A percentile compares a stretch with the other conserved stretches of the same genome.
phyloP scores from a whole-genome alignment of 495 filamentous ascomycete species.

The Xylaria telfairii region DNA sequence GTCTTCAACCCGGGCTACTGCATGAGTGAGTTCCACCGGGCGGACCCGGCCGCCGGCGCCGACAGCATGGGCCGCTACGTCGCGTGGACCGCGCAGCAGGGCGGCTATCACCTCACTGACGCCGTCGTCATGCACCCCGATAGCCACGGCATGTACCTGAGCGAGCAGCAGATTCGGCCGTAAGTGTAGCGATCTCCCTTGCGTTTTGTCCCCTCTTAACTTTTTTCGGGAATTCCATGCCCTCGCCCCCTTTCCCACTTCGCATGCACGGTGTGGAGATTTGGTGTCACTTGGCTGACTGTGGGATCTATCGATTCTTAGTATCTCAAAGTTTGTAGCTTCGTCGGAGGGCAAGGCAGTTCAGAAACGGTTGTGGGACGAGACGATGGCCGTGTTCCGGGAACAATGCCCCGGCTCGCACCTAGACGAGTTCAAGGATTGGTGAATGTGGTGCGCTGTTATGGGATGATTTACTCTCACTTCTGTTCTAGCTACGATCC shows the following conservation, averaged over 20 bases:
- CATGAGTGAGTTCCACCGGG: constrained; percentile 49
- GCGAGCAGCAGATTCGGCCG: constrained; percentile 33
- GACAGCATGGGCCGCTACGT: neutral
- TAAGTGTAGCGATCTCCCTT: constrained; percentile 16
- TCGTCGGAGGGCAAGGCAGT: constrained; percentile 46
- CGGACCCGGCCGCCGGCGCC: constrained; percentile 34
- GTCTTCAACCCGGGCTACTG: constrained; percentile 58
- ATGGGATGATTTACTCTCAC: neutral
- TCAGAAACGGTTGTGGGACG: constrained; percentile 49
- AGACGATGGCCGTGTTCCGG: constrained; percentile 44
- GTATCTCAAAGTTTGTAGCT: constrained; percentile 36
- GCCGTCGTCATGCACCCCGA: constrained; percentile 30
- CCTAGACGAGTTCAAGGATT: constrained; percentile 30
- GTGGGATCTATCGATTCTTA: neutral
- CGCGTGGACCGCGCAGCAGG: constrained; percentile 26
- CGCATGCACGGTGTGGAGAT: neutral
- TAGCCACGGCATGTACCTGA: constrained; percentile 28
- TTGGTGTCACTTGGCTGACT: constrained; percentile 10
- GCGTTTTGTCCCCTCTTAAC: neutral
- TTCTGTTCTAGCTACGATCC: neutral
- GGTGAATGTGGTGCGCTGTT: neutral
- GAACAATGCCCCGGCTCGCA: constrained; percentile 28
- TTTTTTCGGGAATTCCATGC: neutral
- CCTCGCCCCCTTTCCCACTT: no score
- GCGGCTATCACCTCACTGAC: constrained; percentile 32